Percentiles rank a stretch among this genome's conserved stretches.
Evolutionary conservation across 148 eudicot genomes (phyloP).

Genomic region (Rhododendron griersonianum): DNA sequence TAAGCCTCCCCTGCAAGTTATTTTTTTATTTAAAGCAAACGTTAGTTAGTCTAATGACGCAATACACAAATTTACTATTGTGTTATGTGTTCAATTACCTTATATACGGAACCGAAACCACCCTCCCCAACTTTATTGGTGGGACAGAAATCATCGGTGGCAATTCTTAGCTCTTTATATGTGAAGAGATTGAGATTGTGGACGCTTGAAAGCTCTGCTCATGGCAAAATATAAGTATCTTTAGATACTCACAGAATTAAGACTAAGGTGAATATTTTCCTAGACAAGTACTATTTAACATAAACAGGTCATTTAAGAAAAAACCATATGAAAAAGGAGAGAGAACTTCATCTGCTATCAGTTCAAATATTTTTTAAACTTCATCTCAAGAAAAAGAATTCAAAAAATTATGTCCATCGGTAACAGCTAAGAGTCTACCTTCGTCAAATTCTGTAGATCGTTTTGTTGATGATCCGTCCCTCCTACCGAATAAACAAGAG

Average conservation of each 20-base stretch:
- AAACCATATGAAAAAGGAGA: neutral
- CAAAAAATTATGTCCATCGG: slow-evolving; percentile 27
- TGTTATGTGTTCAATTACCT: slow-evolving; percentile 34
- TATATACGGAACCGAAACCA: slow-evolving; percentile 84
- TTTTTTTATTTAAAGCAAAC: neutral
- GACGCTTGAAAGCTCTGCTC: slow-evolving; percentile 38
- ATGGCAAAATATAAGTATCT: slow-evolving; percentile 4
- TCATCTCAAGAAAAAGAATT: neutral
- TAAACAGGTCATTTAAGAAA: neutral
- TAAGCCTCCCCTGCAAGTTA: slow-evolving; percentile 59
- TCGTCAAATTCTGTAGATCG: slow-evolving; percentile 22
- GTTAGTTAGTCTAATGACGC: neutral
- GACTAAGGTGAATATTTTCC: neutral
- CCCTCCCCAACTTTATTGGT: slow-evolving; percentile 73
- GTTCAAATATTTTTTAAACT: neutral
- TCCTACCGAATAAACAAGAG: slow-evolving; percentile 21
- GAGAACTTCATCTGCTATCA: neutral
- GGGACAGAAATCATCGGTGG: slow-evolving; percentile 53
- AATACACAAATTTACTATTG: neutral
- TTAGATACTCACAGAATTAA: neutral
- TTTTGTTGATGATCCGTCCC: slow-evolving; percentile 14
- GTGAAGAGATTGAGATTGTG: slow-evolving; percentile 45
- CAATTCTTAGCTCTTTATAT: slow-evolving; percentile 49
- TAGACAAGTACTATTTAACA: neutral
- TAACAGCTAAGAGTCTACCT: slow-evolving; percentile 24